Base-by-base conservation (phyloP, 305 asterid species). In the Euphrasia arctica region DNA sequence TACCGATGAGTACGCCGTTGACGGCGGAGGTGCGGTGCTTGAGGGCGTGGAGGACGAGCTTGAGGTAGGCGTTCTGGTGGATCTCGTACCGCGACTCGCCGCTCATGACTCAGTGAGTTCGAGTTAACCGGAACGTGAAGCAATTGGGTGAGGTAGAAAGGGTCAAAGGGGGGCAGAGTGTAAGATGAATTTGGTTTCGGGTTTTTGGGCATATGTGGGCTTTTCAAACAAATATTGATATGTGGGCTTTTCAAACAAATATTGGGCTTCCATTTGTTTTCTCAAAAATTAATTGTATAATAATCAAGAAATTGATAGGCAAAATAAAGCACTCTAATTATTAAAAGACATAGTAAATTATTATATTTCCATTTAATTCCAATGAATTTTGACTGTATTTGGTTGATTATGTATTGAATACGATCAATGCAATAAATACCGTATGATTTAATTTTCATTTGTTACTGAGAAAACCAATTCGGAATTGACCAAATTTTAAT, bases 1-100 rank as follows among this genome's bases (percentile, higher is more conserved):
- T 83, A 67, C 99, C 97, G 64, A 93, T 82, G 69, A 93, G 92
- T 76, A 88, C 85, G 66, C 82, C 95, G 77, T 90, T 88, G 81
- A 90, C 99, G 82, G 96, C 82, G 67, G 87, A 70, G 70, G 95
- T 74, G 12, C 82, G 85, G 84, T 90, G 99, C 76, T 84, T 93
- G 1, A 93, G 74, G 60, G 97, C 82, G 75, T 86, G 97, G 57
- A 93, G 96, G 62, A 90, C 81, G 74, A 93, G 83, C 94, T 90
- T 93, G 6, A 93, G 80, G 85, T 93, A 93, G 15, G 99, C 95
- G 64, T 76, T 78, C 67, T 93, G 99, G 60, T 87, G 89, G 83
- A 93, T 86, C 95, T 78, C 84, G 80, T 79, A 89, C 32, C 77
- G 79, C 60, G 80, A 72, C 65, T 89, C 97, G 73, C 91, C 83